phyloP scores from a whole-genome alignment of 345 rosid species.

The Camelina hispida region DNA sequence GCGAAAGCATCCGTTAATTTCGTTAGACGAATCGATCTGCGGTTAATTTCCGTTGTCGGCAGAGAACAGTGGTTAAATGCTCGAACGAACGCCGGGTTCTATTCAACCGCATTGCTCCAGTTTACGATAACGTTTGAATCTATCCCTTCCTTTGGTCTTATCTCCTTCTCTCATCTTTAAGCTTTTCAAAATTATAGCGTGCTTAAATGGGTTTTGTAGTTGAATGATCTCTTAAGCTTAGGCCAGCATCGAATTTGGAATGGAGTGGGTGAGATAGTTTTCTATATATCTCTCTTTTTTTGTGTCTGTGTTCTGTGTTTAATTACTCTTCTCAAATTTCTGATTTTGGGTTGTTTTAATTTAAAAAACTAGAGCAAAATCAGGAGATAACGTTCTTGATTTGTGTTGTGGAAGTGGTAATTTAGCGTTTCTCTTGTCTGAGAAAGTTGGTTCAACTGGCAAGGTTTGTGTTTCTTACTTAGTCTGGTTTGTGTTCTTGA shows the following conservation, averaged over 20 bases:
- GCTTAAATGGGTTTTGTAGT: conserved; percentile 40
- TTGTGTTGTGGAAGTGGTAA: conserved; percentile 97
- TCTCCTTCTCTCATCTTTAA: not conserved
- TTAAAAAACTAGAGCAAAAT: conserved; percentile 58
- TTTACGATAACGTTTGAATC: conserved; percentile 65
- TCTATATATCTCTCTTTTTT: too few relatives aligned
- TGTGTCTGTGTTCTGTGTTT: too few relatives aligned
- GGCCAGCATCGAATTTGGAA: conserved; percentile 94
- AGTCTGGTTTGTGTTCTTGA: conserved; percentile 1
- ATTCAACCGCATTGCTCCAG: conserved; percentile 83
- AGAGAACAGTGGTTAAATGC: conserved; percentile 42
- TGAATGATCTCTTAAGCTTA: conserved; percentile 82
- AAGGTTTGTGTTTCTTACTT: conserved; percentile 47
- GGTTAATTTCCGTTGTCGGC: conserved; percentile 9
- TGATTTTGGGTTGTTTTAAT: not conserved
- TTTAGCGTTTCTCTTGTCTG: conserved; percentile 79
- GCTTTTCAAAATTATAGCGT: not conserved
- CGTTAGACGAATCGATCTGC: too few relatives aligned
- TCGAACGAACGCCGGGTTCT: conserved; percentile 62
- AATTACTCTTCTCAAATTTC: too few relatives aligned
- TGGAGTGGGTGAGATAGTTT: conserved; percentile 60
- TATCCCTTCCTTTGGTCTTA: not conserved
- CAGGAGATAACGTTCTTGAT: conserved; percentile 73
- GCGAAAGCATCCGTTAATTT: too few relatives aligned
- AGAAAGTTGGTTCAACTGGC: conserved; percentile 72